Conservation (phyloP, 148 eudicot species). For the Nyssa sinensis region DNA sequence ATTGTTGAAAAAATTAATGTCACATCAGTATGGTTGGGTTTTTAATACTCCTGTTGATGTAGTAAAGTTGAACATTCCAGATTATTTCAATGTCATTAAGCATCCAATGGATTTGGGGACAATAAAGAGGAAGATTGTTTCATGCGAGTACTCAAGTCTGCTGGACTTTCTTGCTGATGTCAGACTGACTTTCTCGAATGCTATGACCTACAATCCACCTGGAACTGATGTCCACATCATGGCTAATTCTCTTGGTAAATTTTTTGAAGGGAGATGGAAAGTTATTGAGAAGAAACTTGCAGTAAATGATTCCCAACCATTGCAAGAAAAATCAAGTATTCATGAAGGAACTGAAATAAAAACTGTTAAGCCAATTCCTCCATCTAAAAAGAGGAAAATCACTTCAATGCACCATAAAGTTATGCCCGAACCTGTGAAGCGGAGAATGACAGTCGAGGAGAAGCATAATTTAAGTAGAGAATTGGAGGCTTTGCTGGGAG, state of each 20-base stretch:
- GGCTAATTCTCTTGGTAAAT: constrained; percentile 64
- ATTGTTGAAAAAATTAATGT: constrained; percentile 55
- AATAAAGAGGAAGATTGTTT: constrained; percentile 49
- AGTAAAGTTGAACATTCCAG: constrained; percentile 76
- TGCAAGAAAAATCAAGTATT: constrained; percentile 20
- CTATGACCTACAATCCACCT: constrained; percentile 88
- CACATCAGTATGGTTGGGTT: constrained; percentile 71
- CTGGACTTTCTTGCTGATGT: constrained; percentile 72
- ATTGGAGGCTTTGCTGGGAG: constrained; percentile 42
- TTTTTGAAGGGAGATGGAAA: constrained; percentile 81
- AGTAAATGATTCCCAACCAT: constrained; percentile 15
- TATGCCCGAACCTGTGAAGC: constrained; percentile 30
- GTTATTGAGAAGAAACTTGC: constrained; percentile 68
- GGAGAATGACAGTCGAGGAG: constrained; percentile 53
- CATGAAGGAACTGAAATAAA: constrained; percentile 36
- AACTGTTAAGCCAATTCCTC: constrained; percentile 24
- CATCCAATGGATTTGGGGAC: constrained; percentile 97
- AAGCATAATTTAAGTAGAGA: constrained; percentile 47
- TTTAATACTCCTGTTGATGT: constrained; percentile 85
- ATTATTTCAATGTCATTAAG: constrained; percentile 73
- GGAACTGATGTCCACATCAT: constrained; percentile 74
- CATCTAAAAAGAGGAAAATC: constrained; percentile 47
- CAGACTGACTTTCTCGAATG: constrained; percentile 84
- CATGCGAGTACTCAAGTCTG: constrained; percentile 60
- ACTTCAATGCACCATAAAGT: constrained; percentile 22